A percentile compares a stretch with the other conserved stretches of the same genome.
Conservation (phyloP, 192 early-diverging fungal species). For the Powellomyces hirtus region DNA sequence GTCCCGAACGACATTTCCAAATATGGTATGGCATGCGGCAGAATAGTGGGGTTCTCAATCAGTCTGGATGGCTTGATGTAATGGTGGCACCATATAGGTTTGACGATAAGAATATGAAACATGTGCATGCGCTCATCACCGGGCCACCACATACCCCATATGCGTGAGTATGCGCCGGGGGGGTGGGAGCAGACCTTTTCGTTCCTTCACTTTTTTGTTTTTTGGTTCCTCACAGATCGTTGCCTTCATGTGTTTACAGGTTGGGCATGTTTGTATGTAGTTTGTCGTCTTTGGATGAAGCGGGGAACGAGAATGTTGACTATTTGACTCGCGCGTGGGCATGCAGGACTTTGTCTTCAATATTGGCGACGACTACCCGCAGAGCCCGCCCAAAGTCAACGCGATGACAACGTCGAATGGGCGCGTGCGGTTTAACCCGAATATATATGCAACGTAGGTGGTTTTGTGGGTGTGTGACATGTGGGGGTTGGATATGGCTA, state of each 20-base stretch:
- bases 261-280: conserved; percentile 43
- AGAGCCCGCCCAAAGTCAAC: conserved; percentile 52
- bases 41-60: neutral
- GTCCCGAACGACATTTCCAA: conserved; percentile 32
- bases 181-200: neutral
- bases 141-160: conserved; percentile 61
- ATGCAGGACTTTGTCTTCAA: conserved; percentile 51
- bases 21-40: conserved; percentile 2
- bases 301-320: neutral
- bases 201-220: neutral
- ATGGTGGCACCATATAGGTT: neutral
- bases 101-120: conserved; percentile 58
- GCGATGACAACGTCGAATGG: conserved; percentile 55
- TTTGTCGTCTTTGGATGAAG: neutral
- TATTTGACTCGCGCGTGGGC: neutral
- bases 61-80: neutral
- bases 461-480: neutral
- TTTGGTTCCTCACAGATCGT: neutral
- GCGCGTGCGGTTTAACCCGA: conserved; percentile 60
- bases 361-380: conserved; percentile 57
- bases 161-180: conserved; percentile 8
- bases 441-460: conserved; percentile 49
- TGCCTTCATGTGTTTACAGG: neutral
- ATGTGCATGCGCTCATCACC: conserved; percentile 61
- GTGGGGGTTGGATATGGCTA: neutral